Base-by-base conservation (phyloP, 768 basidiomycete genomes). In the Suillus lakei region DNA sequence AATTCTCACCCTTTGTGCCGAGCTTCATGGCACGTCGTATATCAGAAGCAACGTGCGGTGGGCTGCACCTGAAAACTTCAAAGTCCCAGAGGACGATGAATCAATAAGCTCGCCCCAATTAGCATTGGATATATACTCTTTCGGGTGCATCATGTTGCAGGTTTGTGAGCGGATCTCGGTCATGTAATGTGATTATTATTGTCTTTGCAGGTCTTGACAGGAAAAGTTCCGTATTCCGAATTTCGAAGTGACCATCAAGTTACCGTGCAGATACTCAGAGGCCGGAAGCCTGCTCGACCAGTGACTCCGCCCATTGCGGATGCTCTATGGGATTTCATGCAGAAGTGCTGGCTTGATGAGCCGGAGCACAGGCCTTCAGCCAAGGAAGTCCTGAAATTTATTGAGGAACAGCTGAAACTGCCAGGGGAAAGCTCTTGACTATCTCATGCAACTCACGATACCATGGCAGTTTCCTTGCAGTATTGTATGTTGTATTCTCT, bases 1-100 rank as follows among this genome's bases (percentile, higher is more conserved):
- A 3, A 69, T 83, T 9, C 82, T 81, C n/a, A 80, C 67, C 28
- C 75, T 83, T 58, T 71, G 77, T 15, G 71, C 71, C 26, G 79
- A 81, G 62, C 71, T 78, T 61, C 72, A 76, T 43, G 71, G 75
- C n/a, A 63, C 72, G 15, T 71, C 70, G 26, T 75, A 67, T 32
- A 71, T 46, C 36, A 36, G 50, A 63, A 61, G 61, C 16, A 51
- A 39, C 36, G 61, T 65, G 8, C 60, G 61, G 39, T 65, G 64
- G 64, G 61, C 64, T 4, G 64, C 64, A n/a, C 64, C 61, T 9
- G 64, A 65, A 43, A 36, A 62, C 21, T 63, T 65, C 26, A 10
- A 62, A 43, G 62, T 63, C 12, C 60, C 60, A 2, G 61, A 62
- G 4, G 60, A 58, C 10, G 60, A 56, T 4, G 34, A 41, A 9